A percentile compares a stretch with the other conserved stretches of the same genome.
These are phyloP conservation scores for Phytophthora cactorum DNA, from an alignment of 352 stramenopile genomes.

Conservation along the genomic window DNA sequence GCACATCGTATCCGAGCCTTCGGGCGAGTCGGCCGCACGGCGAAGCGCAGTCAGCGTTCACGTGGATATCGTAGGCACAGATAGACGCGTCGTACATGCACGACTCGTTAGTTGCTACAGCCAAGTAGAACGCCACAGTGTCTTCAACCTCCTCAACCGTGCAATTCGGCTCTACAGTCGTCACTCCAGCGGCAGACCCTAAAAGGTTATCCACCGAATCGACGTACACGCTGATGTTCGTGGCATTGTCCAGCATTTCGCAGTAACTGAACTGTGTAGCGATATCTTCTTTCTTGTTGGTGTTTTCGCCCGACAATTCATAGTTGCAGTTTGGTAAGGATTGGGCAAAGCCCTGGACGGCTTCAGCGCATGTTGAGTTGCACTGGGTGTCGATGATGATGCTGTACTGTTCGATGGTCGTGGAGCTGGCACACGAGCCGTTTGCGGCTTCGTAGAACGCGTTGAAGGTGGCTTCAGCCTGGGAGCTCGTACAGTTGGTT, in stretches of 20 bases:
- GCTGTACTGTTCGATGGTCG: slow-evolving; percentile 31
- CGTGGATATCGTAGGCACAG: slow-evolving; percentile 18
- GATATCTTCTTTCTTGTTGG: slow-evolving; percentile 42
- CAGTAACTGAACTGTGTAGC: slow-evolving; percentile 20
- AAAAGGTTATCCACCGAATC: slow-evolving; percentile 13
- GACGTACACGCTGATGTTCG: slow-evolving; percentile 22
- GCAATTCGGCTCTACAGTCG: slow-evolving; percentile 17
- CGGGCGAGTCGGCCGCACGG: slow-evolving; percentile 13
- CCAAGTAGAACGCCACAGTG: slow-evolving; percentile 19
- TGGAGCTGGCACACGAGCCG: slow-evolving; percentile 11
- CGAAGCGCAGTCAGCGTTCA: slow-evolving; percentile 12
- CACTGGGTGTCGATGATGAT: slow-evolving; percentile 42
- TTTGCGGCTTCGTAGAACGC: slow-evolving; percentile 19
- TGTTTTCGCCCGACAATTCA: slow-evolving; percentile 20
- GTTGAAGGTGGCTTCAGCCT: slow-evolving; percentile 20
- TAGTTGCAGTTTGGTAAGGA: slow-evolving; percentile 41
- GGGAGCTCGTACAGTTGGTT: slow-evolving; percentile 23
- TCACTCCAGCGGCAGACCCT: slow-evolving; percentile 1
- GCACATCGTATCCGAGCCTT: slow-evolving; percentile 5
- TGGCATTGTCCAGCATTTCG: slow-evolving; percentile 13
- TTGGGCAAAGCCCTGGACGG: slow-evolving; percentile 23
- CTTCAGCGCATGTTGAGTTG: slow-evolving; percentile 31
- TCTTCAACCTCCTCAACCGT: slow-evolving; percentile 15
- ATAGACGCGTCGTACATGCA: slow-evolving; percentile 19
- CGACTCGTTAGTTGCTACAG: slow-evolving; percentile 15